phyloP scores from a whole-genome alignment of 116 monocot species.

The Posidonia oceanica region DNA sequence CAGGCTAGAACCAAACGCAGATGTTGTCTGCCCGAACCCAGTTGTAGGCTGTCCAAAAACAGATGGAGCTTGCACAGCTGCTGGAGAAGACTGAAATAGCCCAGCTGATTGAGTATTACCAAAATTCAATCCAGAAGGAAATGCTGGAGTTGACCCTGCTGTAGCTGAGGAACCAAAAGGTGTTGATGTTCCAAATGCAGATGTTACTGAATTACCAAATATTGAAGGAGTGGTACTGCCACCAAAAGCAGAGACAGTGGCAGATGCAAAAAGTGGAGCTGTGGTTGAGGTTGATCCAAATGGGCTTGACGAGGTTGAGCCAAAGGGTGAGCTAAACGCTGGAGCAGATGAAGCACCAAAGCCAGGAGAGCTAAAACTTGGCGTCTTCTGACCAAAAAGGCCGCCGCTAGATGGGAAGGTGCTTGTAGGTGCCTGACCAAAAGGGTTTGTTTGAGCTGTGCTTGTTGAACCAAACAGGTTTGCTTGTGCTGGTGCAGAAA shows the following conservation, averaged over 20 bases:
- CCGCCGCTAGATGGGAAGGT: constrained; percentile 47
- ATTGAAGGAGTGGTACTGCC: constrained; percentile 20
- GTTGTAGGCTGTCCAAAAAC: constrained; percentile 61
- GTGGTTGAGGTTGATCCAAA: constrained; percentile 47
- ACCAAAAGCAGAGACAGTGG: constrained; percentile 11
- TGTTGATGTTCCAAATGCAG: constrained; percentile 40
- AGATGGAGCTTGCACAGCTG: constrained; percentile 49
- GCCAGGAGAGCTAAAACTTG: constrained; percentile 51
- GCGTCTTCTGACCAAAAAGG: constrained; percentile 63
- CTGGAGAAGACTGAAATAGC: constrained; percentile 57
- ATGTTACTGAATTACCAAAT: constrained; percentile 38
- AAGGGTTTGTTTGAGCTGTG: constrained; percentile 30
- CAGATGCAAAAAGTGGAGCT: constrained; percentile 39
- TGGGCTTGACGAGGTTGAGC: constrained; percentile 51
- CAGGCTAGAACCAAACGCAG: constrained; percentile 24
- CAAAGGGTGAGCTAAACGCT: constrained; percentile 53
- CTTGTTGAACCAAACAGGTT: constrained; percentile 65
- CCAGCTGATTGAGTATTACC: constrained; percentile 79
- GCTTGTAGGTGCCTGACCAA: constrained; percentile 59
- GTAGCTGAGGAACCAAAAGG: constrained; percentile 53
- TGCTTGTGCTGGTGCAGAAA: constrained; percentile 29
- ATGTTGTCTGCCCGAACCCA: constrained; percentile 60
- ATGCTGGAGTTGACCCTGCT: constrained; percentile 44
- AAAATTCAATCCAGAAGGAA: constrained; percentile 48
- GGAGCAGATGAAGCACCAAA: constrained; percentile 62